Conservation (phyloP, 257 asterid genomes). For the Marsdenia floribunda region DNA sequence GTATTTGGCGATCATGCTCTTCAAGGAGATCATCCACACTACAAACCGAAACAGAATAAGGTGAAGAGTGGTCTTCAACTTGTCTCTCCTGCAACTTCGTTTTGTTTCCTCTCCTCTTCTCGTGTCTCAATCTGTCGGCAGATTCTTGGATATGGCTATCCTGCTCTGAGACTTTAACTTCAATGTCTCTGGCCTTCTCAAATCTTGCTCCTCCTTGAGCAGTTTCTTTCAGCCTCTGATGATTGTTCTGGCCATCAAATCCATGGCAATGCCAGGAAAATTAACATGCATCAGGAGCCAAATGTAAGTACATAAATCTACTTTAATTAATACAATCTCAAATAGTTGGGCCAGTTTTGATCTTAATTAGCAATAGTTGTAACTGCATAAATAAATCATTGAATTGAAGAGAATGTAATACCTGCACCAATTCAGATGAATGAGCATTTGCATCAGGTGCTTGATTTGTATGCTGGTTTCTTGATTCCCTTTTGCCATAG, state of each 20-base stretch:
- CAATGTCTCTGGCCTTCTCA: not conserved
- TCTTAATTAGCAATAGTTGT: no score
- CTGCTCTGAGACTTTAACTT: not conserved
- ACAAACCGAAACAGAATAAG: not conserved
- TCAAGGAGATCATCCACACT: slow-evolving; percentile 12
- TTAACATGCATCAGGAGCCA: not conserved
- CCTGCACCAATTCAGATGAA: not conserved
- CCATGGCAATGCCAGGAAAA: not conserved
- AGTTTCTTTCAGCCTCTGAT: not conserved
- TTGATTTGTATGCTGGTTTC: slow-evolving; percentile 21
- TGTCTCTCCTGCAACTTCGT: not conserved
- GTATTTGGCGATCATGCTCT: slow-evolving; percentile 19
- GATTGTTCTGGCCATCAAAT: no score
- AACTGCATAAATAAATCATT: not conserved
- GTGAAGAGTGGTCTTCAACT: not conserved
- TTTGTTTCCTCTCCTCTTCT: slow-evolving; percentile 12
- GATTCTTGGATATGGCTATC: slow-evolving; percentile 19
- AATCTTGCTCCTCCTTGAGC: not conserved
- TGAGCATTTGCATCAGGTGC: slow-evolving; percentile 1
- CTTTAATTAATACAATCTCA: no score
- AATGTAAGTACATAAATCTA: no score
- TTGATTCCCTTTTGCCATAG: slow-evolving; percentile 30
- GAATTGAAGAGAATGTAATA: not conserved
- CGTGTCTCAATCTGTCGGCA: not conserved
- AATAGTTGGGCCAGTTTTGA: no score